Base-by-base conservation (phyloP, 768 basidiomycete species). In the Boletus eberwhitei region DNA sequence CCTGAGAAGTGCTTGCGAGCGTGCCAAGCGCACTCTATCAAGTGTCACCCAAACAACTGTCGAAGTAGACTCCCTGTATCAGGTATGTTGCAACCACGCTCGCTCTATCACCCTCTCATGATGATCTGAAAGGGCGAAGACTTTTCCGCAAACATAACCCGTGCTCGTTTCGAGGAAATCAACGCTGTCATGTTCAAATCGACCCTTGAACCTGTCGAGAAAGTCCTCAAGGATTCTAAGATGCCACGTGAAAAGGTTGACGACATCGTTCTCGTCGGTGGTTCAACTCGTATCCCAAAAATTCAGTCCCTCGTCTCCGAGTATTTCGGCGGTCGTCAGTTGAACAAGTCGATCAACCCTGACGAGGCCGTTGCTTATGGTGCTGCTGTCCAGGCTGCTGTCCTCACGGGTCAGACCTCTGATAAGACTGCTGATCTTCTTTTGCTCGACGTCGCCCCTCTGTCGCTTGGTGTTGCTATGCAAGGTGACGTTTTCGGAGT, bases 281-380 rank as follows among this genome's bases (percentile, higher is more conserved):
- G 97, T 60, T 99, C 97, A 54, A 99, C 97, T 65, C 97, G 97
- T 85, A 99, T 99, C 71, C 97, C 97, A 62, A 98, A 98, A 81
- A 91, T 99, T 64, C 95, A 98, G 77, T 83, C 94, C 29, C 87
- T 99, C 56, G 97, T 99, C 50, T 98, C 95, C 54, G 97, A 99
- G 73, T 96, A 87, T 84, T 99, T 99, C 73, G 91, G 91, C 74
- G 94, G 93, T 58, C 93, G 96, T 67, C 91, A 95, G 73, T 78
- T 98, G 71, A 98, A 98, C 87, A 99, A 99, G 83, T 97, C 94
- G 55, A 99, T 99, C 79, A 99, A 99, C 84, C 97, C 97, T 59
- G 97, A 99, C 70, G 97, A 99, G 79, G 97, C 97, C 66, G 97
- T 99, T 66, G 97, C 97, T 46, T 98, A 98, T 76, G 97, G 97